phyloP scores from a whole-genome alignment of 345 rosid species.

The Pistacia integerrima region DNA sequence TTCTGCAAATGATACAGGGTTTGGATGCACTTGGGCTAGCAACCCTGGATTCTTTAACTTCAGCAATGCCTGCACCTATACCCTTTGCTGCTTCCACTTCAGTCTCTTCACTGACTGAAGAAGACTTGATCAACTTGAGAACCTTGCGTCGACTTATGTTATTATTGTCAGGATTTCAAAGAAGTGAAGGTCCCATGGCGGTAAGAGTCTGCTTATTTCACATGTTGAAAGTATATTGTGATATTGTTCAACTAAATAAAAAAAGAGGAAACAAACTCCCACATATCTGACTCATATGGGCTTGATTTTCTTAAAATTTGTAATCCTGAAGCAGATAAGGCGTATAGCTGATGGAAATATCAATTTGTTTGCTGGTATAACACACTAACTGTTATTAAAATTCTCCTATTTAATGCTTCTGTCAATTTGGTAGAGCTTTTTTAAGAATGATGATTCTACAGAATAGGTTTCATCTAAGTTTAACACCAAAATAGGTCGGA shows the following conservation, averaged over 20 bases:
- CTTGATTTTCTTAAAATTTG: background rate
- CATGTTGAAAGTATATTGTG: background rate
- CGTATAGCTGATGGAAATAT: too few relatives aligned
- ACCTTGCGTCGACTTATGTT: conserved; percentile 67
- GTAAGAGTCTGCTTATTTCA: conserved; percentile 36
- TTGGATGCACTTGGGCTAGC: conserved; percentile 91
- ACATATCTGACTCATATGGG: background rate
- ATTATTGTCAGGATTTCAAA: conserved; percentile 57
- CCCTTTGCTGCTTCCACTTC: conserved; percentile 52
- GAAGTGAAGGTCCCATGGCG: conserved; percentile 28
- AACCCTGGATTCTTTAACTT: conserved; percentile 63
- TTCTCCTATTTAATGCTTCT: background rate
- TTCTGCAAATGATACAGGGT: conserved; percentile 52
- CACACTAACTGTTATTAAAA: too few relatives aligned
- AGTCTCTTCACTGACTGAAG: conserved; percentile 59
- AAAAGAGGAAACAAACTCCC: background rate
- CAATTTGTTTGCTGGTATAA: too few relatives aligned
- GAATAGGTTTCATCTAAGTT: too few relatives aligned
- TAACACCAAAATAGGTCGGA: background rate
- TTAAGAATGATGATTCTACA: background rate
- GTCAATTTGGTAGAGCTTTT: background rate
- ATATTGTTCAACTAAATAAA: background rate
- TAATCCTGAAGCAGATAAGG: too few relatives aligned
- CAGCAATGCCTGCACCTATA: conserved; percentile 40
- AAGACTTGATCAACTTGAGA: conserved; percentile 73